Percentiles rank a stretch among this genome's conserved stretches.
Evolutionary conservation across 1,284 basidiomycete genomes (phyloP).

Genomic region (Agroathelia rolfsii): DNA sequence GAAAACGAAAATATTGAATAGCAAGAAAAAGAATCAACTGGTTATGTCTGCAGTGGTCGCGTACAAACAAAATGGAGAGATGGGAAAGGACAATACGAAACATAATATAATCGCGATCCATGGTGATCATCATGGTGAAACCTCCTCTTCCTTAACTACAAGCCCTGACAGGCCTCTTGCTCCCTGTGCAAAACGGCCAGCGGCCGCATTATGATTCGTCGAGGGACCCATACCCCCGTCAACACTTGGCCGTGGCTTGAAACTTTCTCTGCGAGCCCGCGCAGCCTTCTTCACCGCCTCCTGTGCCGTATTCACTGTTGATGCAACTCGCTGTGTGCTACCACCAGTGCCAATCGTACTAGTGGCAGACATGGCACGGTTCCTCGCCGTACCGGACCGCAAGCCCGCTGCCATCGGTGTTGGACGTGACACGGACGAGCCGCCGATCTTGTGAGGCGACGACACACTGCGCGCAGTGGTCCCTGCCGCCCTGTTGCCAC

Average conservation of each 20-base stretch:
- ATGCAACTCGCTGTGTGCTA: constrained; percentile 15
- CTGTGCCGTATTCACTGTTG: constrained; percentile 16
- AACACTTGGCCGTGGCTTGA: constrained; percentile 63
- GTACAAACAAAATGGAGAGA: too few relatives aligned
- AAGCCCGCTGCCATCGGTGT: constrained; percentile 16
- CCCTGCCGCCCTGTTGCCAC: constrained; percentile 1
- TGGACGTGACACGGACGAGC: constrained; percentile 10
- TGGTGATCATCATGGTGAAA: too few relatives aligned
- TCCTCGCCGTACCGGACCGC: constrained; percentile 12
- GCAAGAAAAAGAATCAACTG: too few relatives aligned
- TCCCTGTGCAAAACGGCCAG: too few relatives aligned
- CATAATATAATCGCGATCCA: too few relatives aligned
- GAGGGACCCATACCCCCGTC: constrained; percentile 28
- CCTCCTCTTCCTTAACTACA: too few relatives aligned
- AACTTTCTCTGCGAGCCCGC: constrained; percentile 56
- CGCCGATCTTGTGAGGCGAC: too few relatives aligned
- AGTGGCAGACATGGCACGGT: constrained; percentile 10
- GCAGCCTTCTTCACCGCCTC: constrained; percentile 34
- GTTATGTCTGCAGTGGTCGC: too few relatives aligned
- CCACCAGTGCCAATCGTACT: too few relatives aligned
- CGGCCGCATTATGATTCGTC: constrained; percentile 8
- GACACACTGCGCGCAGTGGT: neutral
- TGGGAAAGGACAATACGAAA: too few relatives aligned
- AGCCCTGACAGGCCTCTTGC: too few relatives aligned
- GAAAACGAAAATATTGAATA: too few relatives aligned